phyloP scores from a whole-genome alignment of 768 basidiomycete species.

The Phanerodontia chrysosporium region DNA sequence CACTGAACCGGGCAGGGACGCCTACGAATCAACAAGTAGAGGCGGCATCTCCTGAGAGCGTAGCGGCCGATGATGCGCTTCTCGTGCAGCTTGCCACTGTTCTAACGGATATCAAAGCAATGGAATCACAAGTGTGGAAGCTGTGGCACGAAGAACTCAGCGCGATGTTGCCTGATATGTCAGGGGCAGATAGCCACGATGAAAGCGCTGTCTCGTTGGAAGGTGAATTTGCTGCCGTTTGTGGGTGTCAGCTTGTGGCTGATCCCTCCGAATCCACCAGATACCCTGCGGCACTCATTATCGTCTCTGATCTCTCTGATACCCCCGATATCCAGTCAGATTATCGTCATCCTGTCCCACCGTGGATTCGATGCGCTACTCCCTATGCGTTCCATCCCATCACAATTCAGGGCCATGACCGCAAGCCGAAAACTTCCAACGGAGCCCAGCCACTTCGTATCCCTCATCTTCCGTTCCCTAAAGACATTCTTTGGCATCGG shows the following conservation, averaged over 20 bases:
- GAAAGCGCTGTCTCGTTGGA: constrained; percentile 36
- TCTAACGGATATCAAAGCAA: constrained; percentile 60
- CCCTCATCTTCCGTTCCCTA: constrained; percentile 75
- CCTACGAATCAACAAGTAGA: constrained; percentile 45
- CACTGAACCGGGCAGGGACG: constrained; percentile 45
- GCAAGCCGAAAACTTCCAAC: constrained; percentile 63
- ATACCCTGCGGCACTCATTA: constrained; percentile 52
- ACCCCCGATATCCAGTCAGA: constrained; percentile 56
- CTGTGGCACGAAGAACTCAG: constrained; percentile 71
- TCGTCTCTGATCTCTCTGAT: constrained; percentile 45
- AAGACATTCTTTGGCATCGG: constrained; percentile 67
- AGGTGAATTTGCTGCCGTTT: constrained; percentile 37
- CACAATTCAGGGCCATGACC: constrained; percentile 82
- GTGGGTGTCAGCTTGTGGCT: neutral
- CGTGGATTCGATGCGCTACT: constrained; percentile 85
- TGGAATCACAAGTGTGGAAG: constrained; percentile 47
- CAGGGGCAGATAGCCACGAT: constrained; percentile 29
- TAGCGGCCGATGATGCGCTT: constrained; percentile 57
- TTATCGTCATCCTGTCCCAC: constrained; percentile 65
- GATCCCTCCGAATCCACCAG: constrained; percentile 28
- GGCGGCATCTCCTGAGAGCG: constrained; percentile 47
- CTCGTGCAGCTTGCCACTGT: constrained; percentile 63
- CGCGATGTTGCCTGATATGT: constrained; percentile 50
- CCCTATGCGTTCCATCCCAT: constrained; percentile 82
- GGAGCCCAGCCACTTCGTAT: constrained; percentile 85